These are phyloP conservation scores for Pezicula carpinea DNA, from an alignment of 2,329 filamentous ascomycete genomes.

Conservation along the genomic window DNA sequence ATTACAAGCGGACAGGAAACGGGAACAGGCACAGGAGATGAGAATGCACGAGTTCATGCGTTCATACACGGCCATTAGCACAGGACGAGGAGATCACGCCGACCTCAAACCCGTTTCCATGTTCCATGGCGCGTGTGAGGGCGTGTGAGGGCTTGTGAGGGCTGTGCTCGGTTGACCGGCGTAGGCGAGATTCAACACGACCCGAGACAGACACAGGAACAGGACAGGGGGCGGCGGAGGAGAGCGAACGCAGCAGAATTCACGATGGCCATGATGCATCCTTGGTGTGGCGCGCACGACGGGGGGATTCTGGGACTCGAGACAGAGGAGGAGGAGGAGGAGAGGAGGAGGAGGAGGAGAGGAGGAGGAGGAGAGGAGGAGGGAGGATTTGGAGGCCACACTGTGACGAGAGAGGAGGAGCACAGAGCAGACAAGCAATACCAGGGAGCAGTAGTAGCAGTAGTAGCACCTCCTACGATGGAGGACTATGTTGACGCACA, in stretches of 20 bases:
- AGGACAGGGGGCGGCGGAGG: constrained; percentile 7
- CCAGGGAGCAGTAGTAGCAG: neutral
- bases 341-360: constrained; percentile 9
- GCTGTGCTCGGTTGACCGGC: constrained; percentile 5
- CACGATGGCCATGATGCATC: neutral
- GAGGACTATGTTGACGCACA: too few species aligned
- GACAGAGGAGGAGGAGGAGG: too few species aligned
- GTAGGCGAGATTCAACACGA: neutral
- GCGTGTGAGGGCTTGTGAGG: too few species aligned
- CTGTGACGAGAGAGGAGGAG: constrained; percentile 3
- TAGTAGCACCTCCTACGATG: neutral
- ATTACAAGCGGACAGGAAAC: constrained; percentile 10
- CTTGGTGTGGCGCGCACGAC: too few species aligned
- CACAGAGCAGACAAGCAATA: neutral
- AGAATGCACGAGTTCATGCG: constrained; percentile 12
- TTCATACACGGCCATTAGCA: constrained; percentile 4
- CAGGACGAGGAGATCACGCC: constrained; percentile 13
- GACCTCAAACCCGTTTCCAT: constrained; percentile 13
- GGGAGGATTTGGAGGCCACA: constrained; percentile 8
- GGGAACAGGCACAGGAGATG: constrained; percentile 7
- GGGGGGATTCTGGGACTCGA: too few species aligned
- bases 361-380: constrained; percentile 1
- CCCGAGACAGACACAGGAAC: constrained; percentile 11
- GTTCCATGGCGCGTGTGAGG: constrained; percentile 11
- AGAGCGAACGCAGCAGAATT: neutral